phyloP scores from a whole-genome alignment of 2,329 filamentous ascomycete genomes.

The Sclerotinia trifoliorum region DNA sequence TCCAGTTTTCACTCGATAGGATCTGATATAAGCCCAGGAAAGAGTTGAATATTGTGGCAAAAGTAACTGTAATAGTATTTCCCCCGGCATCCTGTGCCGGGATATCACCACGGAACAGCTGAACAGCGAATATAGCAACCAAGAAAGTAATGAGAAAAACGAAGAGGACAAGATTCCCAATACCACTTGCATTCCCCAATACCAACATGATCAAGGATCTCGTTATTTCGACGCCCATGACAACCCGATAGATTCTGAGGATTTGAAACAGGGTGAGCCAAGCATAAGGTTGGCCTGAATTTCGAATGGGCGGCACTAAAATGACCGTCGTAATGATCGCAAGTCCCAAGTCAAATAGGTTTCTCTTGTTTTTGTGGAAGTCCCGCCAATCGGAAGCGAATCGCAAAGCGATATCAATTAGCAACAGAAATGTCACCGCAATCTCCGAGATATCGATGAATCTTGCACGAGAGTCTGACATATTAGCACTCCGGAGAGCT shows the following conservation, averaged over 20 bases:
- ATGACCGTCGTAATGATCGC: conserved; percentile 82
- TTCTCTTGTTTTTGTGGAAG: conserved; percentile 72
- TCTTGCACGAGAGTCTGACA: conserved; percentile 57
- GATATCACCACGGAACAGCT: conserved; percentile 88
- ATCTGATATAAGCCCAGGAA: conserved; percentile 98
- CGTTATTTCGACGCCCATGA: conserved; percentile 84
- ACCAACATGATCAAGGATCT: conserved; percentile 83
- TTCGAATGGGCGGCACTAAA: conserved; percentile 75
- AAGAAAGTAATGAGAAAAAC: conserved; percentile 95
- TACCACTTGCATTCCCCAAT: conserved; percentile 85
- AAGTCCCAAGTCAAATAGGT: conserved; percentile 76
- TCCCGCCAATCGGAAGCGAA: conserved; percentile 75
- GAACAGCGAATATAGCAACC: conserved; percentile 86
- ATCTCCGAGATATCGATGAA: conserved; percentile 75
- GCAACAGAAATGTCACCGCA: conserved; percentile 72
- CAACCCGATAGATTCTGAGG: conserved; percentile 84
- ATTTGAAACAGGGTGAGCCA: conserved; percentile 96
- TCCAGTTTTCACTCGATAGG: conserved; percentile 96
- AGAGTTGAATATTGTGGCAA: conserved; percentile 89
- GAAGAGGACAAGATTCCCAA: conserved; percentile 91
- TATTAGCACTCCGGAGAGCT: conserved; percentile 71
- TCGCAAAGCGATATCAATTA: conserved; percentile 79
- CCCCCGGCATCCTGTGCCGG: conserved; percentile 61
- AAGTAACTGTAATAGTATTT: conserved; percentile 67
- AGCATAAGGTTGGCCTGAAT: conserved; percentile 70